phyloP scores from a whole-genome alignment of 192 early-diverging fungal species.

The Cetraspora pellucida region DNA sequence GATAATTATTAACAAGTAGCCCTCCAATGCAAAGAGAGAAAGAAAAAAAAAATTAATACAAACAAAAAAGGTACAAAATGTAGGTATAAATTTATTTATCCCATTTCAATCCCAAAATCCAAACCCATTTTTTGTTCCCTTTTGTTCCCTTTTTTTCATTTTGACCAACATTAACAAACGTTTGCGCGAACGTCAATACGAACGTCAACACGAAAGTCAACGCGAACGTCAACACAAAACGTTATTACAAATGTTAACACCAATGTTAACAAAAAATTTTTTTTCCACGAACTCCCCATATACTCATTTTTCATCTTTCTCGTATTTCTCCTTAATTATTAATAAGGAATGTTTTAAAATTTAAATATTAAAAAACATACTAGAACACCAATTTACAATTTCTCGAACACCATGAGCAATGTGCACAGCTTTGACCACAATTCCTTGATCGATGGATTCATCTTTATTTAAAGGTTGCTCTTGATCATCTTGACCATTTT shows the following conservation, averaged over 20 bases:
- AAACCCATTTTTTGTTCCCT: neutral
- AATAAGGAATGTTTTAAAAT: neutral
- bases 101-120: too few relatives aligned
- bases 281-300: neutral
- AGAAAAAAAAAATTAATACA: too few relatives aligned
- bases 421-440: conserved; percentile 40
- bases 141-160: neutral
- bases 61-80: too few relatives aligned
- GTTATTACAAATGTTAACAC: too few relatives aligned
- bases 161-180: neutral
- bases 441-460: conserved; percentile 13
- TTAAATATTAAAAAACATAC: conserved; percentile 41
- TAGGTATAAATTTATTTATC: too few relatives aligned
- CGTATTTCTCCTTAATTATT: neutral
- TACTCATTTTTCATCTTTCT: too few relatives aligned
- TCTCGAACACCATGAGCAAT: conserved; percentile 42
- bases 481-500: neutral
- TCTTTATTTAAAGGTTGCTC: neutral
- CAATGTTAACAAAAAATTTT: too few relatives aligned
- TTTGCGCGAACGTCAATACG: too few relatives aligned
- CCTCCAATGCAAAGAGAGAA: too few relatives aligned
- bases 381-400: conserved; percentile 49
- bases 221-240: too few relatives aligned
- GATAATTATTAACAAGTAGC: too few relatives aligned
- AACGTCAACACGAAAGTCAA: too few relatives aligned